phyloP scores from a whole-genome alignment of 1,284 basidiomycete species.

The Marasmius fiardii region DNA sequence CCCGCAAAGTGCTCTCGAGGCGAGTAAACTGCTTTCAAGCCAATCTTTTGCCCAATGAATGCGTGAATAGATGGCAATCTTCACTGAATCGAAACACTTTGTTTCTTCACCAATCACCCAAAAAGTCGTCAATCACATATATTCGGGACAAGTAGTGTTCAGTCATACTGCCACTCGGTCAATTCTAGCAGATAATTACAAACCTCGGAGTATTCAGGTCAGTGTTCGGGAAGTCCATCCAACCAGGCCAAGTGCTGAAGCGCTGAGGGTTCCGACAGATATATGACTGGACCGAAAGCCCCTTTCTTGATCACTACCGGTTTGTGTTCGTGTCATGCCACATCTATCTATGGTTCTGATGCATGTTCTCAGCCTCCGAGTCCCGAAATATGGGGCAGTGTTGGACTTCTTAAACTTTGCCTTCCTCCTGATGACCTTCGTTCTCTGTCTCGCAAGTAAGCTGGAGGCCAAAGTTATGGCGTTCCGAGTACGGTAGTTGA shows the following conservation, averaged over 20 bases:
- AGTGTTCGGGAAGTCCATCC: not conserved
- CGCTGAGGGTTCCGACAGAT: slow-evolving; percentile 68
- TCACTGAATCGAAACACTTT: slow-evolving; percentile 77
- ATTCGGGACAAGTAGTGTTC: slow-evolving; percentile 70
- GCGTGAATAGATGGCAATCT: slow-evolving; percentile 72
- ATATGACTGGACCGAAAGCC: slow-evolving; percentile 69
- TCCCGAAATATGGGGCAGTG: slow-evolving; percentile 77
- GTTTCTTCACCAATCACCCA: slow-evolving; percentile 79
- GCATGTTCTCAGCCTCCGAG: slow-evolving; percentile 53
- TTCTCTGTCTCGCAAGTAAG: slow-evolving; percentile 72
- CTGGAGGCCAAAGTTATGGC: slow-evolving; percentile 8
- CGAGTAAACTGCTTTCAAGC: slow-evolving; percentile 28
- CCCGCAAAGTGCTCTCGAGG: slow-evolving; percentile 78
- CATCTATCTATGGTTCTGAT: slow-evolving; percentile 7
- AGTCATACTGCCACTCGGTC: slow-evolving; percentile 64
- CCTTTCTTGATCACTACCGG: slow-evolving; percentile 84
- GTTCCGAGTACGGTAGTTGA: not conserved
- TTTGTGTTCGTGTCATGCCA: slow-evolving; percentile 21
- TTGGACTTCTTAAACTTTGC: slow-evolving; percentile 79
- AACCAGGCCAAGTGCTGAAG: not conserved
- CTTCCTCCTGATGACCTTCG: slow-evolving; percentile 64
- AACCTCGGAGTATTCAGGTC: slow-evolving; percentile 42
- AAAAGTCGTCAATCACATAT: slow-evolving; percentile 79
- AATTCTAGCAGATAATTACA: slow-evolving; percentile 84
- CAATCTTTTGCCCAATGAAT: not conserved